phyloP scores from a whole-genome alignment of 2,329 filamentous ascomycete genomes.

The Fusarium sp. region DNA sequence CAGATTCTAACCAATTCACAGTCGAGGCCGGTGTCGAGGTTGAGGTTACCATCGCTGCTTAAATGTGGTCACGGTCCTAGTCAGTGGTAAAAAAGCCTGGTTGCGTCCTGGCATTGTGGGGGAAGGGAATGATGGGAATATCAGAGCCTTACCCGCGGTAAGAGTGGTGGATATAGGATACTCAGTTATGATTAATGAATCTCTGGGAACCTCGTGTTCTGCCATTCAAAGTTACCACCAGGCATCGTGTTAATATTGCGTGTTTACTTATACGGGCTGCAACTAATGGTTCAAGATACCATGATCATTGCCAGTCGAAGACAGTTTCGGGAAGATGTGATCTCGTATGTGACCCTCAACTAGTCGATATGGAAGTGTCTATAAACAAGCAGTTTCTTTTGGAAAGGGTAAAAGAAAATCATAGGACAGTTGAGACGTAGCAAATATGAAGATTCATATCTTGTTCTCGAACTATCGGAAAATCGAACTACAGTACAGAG shows the following conservation, averaged over 20 bases:
- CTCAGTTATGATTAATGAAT: constrained; percentile 42
- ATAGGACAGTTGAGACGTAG: no score
- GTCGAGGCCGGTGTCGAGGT: constrained; percentile 92
- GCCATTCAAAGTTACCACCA: constrained; percentile 12
- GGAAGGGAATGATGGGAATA: constrained; percentile 42
- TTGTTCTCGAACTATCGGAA: no score
- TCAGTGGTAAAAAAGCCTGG: constrained; percentile 19
- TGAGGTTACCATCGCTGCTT: constrained; percentile 88
- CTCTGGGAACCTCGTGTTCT: constrained; percentile 40
- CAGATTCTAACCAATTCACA: constrained; percentile 29
- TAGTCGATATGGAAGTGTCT: no score
- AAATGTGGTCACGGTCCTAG: constrained; percentile 29
- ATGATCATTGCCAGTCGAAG: no score
- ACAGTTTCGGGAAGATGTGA: no score
- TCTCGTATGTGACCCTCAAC: no score
- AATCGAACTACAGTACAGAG: no score
- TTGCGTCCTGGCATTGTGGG: constrained; percentile 37
- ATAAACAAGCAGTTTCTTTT: no score
- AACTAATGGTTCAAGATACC: not conserved
- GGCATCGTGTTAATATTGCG: not conserved
- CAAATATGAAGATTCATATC: no score
- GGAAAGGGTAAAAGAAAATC: no score
- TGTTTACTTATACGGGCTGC: not conserved
- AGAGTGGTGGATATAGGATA: constrained; percentile 40
- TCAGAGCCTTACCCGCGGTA: constrained; percentile 28